Conservation (phyloP, 1,284 basidiomycete species). For the Leccinum subrobustum region DNA sequence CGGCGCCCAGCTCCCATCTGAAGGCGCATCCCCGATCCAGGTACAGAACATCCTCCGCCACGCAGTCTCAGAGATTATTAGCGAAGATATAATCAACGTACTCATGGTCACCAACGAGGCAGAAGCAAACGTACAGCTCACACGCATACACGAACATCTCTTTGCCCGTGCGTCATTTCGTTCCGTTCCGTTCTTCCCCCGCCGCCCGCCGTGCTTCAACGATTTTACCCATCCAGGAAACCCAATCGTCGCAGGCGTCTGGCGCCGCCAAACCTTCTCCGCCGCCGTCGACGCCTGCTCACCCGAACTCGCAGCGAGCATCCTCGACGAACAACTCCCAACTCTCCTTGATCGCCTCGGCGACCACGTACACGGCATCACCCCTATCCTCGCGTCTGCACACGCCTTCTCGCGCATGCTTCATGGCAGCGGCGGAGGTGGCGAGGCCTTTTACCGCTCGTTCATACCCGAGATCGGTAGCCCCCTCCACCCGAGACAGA, state of each 20-base stretch:
- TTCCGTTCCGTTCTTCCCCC: not conserved
- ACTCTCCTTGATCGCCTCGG: constrained; percentile 53
- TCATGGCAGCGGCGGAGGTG: constrained; percentile 50
- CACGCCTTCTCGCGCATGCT: constrained; percentile 80
- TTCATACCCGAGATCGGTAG: constrained; percentile 79
- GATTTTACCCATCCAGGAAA: constrained; percentile 48
- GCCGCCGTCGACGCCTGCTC: constrained; percentile 76
- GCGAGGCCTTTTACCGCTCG: constrained; percentile 76
- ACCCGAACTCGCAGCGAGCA: constrained; percentile 59
- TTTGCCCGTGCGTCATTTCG: constrained; percentile 60
- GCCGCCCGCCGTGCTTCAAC: not conserved
- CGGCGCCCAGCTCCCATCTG: constrained; percentile 36
- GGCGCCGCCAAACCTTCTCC: constrained; percentile 82
- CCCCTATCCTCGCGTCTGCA: constrained; percentile 63
- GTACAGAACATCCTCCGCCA: constrained; percentile 76
- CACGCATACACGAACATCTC: constrained; percentile 80
- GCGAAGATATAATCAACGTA: constrained; percentile 78
- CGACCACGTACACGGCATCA: constrained; percentile 41
- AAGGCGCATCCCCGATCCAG: constrained; percentile 57
- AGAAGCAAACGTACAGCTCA: constrained; percentile 78
- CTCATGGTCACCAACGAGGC: constrained; percentile 74
- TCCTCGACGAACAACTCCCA: constrained; percentile 68
- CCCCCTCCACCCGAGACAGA: constrained; percentile 61
- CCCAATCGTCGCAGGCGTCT: constrained; percentile 77
- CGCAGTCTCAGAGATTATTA: constrained; percentile 71